Evolutionary conservation across 2,329 filamentous ascomycete genomes (phyloP).

Genomic region (Aulographum hederae): DNA sequence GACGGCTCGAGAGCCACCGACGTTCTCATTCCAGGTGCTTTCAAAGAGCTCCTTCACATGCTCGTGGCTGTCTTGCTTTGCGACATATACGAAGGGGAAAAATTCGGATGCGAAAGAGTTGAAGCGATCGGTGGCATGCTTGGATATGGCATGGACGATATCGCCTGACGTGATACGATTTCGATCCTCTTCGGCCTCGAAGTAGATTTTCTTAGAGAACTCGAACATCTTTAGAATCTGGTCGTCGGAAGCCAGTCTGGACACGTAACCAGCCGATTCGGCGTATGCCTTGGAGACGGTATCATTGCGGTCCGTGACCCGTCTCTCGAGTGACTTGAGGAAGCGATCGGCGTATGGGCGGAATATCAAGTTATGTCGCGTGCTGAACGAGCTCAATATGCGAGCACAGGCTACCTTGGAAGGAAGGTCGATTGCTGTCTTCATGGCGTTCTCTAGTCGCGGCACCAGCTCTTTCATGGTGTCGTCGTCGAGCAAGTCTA

Average conservation of each 20-base stretch:
- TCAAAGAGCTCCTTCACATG: constrained; percentile 64
- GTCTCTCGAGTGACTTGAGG: constrained; percentile 59
- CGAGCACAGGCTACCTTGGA: constrained; percentile 85
- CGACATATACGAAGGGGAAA: constrained; percentile 76
- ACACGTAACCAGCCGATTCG: constrained; percentile 67
- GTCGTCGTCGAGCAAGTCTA: constrained; percentile 62
- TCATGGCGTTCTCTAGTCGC: constrained; percentile 60
- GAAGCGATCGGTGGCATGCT: constrained; percentile 79
- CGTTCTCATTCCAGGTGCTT: constrained; percentile 80
- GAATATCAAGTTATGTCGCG: constrained; percentile 59
- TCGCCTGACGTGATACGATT: constrained; percentile 63
- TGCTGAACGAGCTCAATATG: constrained; percentile 69
- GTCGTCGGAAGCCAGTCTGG: constrained; percentile 43
- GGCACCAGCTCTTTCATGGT: constrained; percentile 57
- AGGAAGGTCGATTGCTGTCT: constrained; percentile 72
- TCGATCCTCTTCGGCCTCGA: constrained; percentile 59
- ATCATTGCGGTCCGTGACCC: constrained; percentile 80
- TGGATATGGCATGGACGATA: constrained; percentile 65
- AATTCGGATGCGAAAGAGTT: constrained; percentile 54
- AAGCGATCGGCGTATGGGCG: constrained; percentile 58
- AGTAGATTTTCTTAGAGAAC: constrained; percentile 53
- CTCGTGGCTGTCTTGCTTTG: constrained; percentile 67
- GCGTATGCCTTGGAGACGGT: constrained; percentile 85
- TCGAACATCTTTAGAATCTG: constrained; percentile 35
- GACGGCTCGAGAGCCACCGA: constrained; percentile 67